These are phyloP conservation scores for Fraxinus quadrangulata DNA, from an alignment of 257 asterid genomes.

Conservation along the genomic window DNA sequence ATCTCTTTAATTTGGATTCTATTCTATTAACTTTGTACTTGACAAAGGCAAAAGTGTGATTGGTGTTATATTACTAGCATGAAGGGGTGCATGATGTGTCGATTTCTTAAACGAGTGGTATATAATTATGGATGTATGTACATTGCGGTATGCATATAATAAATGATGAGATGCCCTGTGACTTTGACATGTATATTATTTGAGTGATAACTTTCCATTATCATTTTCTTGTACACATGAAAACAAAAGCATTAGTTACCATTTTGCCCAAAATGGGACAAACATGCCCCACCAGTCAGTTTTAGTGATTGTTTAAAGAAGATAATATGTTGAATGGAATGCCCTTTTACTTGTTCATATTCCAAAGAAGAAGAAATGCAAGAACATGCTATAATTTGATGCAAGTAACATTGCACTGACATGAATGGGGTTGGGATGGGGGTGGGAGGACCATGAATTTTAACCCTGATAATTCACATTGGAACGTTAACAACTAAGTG, in stretches of 20 bases:
- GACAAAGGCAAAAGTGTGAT: background rate
- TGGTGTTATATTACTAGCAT: background rate
- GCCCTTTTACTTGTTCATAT: background rate
- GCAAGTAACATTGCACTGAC: background rate
- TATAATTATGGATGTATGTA: background rate
- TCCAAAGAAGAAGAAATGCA: background rate
- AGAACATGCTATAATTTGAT: background rate
- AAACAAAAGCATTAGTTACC: background rate
- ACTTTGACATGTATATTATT: background rate
- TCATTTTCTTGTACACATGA: background rate
- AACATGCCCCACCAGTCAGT: background rate
- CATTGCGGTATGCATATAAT: background rate
- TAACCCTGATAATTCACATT: slow-evolving; percentile 9
- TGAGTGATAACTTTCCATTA: background rate
- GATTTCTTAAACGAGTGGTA: background rate
- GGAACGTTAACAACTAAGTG: slow-evolving; percentile 34
- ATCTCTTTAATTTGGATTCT: background rate
- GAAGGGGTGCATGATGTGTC: background rate
- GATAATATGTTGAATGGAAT: background rate
- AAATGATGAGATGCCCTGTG: background rate
- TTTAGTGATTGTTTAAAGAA: background rate
- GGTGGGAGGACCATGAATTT: slow-evolving; percentile 1
- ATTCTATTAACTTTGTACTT: background rate
- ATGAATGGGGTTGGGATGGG: background rate
- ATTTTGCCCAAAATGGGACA: background rate